Conservation (phyloP, 1,284 basidiomycete genomes). For the Tremellales sp. region DNA sequence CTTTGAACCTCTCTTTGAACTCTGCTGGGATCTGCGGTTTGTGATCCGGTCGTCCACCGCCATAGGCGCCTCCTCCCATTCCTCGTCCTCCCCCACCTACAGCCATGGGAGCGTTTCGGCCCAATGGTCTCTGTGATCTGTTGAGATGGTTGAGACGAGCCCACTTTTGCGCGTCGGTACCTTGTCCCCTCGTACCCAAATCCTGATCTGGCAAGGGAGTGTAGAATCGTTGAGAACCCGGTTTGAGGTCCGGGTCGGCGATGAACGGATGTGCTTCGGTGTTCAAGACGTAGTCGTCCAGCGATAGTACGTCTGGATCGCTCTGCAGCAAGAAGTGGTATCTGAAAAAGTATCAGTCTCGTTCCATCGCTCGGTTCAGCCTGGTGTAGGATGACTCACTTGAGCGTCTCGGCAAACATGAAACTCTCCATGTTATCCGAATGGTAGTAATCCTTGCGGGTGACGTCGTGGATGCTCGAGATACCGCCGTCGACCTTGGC, state of each 20-base stretch:
- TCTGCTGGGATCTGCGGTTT: not conserved
- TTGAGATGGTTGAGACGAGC: constrained; percentile 21
- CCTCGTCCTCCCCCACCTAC: not conserved
- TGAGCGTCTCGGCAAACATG: constrained; percentile 56
- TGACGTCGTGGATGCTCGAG: constrained; percentile 50
- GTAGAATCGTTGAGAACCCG: constrained; percentile 9
- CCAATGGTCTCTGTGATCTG: not conserved
- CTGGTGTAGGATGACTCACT: constrained; percentile 25
- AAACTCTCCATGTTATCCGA: constrained; percentile 53
- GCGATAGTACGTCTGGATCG: constrained; percentile 52
- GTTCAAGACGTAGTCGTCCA: constrained; percentile 53
- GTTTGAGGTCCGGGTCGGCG: constrained; percentile 26
- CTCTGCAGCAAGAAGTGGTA: constrained; percentile 53
- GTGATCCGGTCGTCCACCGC: not conserved
- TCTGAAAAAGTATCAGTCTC: constrained; percentile 14
- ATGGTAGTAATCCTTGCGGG: constrained; percentile 36
- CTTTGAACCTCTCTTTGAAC: not conserved
- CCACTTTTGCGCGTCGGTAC: constrained; percentile 46
- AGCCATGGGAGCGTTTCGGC: no score
- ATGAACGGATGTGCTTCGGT: constrained; percentile 47
- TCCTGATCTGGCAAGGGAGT: constrained; percentile 17
- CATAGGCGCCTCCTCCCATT: not conserved
- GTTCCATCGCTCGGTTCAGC: no score
- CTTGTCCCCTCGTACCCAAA: constrained; percentile 38
- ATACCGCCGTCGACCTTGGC: constrained; percentile 47